Evolutionary conservation across 2,329 filamentous ascomycete species (phyloP).

Genomic region (Hypoxylon sp.): DNA sequence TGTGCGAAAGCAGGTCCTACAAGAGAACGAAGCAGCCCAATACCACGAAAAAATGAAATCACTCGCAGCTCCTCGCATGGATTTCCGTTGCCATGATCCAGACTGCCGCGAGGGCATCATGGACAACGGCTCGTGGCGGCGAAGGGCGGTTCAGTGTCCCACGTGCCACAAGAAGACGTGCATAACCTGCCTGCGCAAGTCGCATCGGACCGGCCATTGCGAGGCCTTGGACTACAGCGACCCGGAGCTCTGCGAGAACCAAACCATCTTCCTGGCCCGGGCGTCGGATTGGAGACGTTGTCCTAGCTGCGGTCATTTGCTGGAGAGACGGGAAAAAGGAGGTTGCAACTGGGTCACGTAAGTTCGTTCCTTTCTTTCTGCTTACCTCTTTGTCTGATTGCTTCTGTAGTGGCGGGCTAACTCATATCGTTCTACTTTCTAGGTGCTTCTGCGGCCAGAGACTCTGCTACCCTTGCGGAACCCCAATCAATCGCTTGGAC

Average conservation of each 20-base stretch:
- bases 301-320: constrained; percentile 37
- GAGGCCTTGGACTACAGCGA: no score
- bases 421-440: background rate
- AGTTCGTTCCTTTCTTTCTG: constrained; percentile 3
- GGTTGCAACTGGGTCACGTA: constrained; percentile 35
- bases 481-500: no score
- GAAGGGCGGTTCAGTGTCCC: constrained; percentile 29
- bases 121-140: background rate
- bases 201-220: no score
- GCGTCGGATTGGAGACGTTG: constrained; percentile 37
- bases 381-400: background rate
- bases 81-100: constrained; percentile 32
- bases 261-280: no score
- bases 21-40: constrained; percentile 3
- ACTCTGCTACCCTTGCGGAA: constrained; percentile 38
- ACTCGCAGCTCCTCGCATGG: constrained; percentile 8
- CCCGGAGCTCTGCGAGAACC: no score
- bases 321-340: no score
- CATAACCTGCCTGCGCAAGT: constrained; percentile 29
- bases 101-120: constrained; percentile 32
- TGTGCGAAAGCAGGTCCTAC: background rate
- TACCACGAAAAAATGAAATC: constrained; percentile 33
- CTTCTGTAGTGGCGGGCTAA: background rate
- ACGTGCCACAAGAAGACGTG: constrained; percentile 32
- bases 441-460: constrained; percentile 35